Base-by-base conservation (phyloP, 2,329 filamentous ascomycete genomes). In the Fusarium austroafricanum region DNA sequence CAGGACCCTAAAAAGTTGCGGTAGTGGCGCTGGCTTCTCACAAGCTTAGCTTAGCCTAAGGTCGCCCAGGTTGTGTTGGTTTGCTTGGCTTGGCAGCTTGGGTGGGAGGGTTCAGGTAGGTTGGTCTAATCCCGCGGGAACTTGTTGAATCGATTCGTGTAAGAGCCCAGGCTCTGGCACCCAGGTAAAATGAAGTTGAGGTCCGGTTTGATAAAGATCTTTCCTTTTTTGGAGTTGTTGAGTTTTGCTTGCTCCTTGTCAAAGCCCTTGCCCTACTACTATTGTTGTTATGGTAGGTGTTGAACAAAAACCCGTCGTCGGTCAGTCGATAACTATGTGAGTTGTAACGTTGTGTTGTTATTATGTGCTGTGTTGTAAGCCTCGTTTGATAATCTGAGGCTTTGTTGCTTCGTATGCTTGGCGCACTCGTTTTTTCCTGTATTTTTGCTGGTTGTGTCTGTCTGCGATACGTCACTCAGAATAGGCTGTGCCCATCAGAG, bases 381-480 rank as follows among this genome's bases (percentile, higher is more conserved):
- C 65, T 68, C 51, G 42, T 47, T 54, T 64, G 26, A 28, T 62
- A 33, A 55, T 54, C 54, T 54, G 51, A 66, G 61, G 65, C 56
- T 55, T 31, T 61, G 55, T 68, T 52, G 26, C 50, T 69, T 63
- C 18, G 42, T 49, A 44, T 20, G 53, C 71, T 73, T 73, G 71
- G 70, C 68, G 44, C 53, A 50, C 29, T 56, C 37, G 40, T 39
- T 66, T 52, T 31, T 58, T 45, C 38, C 56, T 68, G 55, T 69
- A n/a, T 49, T 45, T 56, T 66, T 65, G 47, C 40, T 67, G 52
- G 52, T 62, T 55, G 66, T 57, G 57, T 68, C 45, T 61, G 58
- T 58, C 53, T 67, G 57, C 55, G 56, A 73, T 72, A 72, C 71
- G 71, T 73, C 71, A 73, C 71, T 43, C 23, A 58, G 45, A 38